Percentiles rank a stretch among this genome's conserved stretches.
These are phyloP conservation scores for Coemansia interrupta DNA, from an alignment of 192 early-diverging fungal species.

Conservation along the genomic window DNA sequence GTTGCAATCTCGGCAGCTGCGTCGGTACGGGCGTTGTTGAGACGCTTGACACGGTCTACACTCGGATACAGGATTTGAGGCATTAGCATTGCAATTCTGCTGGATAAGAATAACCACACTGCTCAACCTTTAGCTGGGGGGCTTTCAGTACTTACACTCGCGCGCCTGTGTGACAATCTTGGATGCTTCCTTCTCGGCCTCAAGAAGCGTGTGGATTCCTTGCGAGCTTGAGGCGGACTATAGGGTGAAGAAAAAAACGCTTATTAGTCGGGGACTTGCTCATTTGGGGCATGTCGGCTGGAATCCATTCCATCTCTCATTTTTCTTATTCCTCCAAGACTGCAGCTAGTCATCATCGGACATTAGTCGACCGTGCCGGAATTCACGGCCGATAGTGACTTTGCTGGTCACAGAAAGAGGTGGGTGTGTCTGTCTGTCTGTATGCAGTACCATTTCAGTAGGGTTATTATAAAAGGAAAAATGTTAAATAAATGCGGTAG, in stretches of 20 bases:
- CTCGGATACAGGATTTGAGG: background rate
- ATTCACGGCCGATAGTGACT: too few relatives aligned
- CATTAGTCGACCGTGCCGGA: too few relatives aligned
- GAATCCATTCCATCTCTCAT: too few relatives aligned
- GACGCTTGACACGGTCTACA: slow-evolving; percentile 78
- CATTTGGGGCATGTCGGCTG: background rate
- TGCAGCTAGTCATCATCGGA: too few relatives aligned
- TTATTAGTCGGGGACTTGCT: background rate
- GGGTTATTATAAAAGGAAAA: too few relatives aligned
- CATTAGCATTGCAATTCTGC: background rate
- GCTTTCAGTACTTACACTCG: slow-evolving; percentile 54
- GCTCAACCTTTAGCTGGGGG: background rate
- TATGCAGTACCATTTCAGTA: too few relatives aligned
- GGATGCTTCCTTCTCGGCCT: slow-evolving; percentile 95
- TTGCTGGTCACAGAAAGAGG: too few relatives aligned
- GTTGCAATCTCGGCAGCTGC: slow-evolving; percentile 88
- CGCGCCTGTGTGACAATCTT: slow-evolving; percentile 89
- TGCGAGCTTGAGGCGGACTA: slow-evolving; percentile 69
- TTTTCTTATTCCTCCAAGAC: too few relatives aligned
- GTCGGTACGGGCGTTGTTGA: slow-evolving; percentile 94
- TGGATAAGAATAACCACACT: slow-evolving; percentile 30
- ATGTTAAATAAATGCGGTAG: too few relatives aligned
- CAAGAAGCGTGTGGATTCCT: slow-evolving; percentile 93
- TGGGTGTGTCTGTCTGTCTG: too few relatives aligned
- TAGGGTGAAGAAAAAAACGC: background rate